A percentile compares a stretch with the other conserved stretches of the same genome.
phyloP scores from a whole-genome alignment of 2,329 filamentous ascomycete genomes.

The Rhynchosporium secalis region DNA sequence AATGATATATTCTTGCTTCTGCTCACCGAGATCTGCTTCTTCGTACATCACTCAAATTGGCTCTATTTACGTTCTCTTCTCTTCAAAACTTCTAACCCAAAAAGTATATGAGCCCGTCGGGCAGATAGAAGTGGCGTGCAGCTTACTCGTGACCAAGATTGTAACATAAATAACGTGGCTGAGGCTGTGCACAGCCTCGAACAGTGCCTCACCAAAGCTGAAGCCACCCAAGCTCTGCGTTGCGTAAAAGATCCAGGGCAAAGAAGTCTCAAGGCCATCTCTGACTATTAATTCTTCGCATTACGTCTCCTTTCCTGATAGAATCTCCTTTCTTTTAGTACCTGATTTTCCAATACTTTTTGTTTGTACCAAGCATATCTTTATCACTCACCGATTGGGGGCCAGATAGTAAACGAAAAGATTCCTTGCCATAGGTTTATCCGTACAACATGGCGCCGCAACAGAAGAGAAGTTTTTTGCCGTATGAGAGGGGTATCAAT shows the following conservation, averaged over 20 bases:
- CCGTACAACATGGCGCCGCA: constrained; percentile 11
- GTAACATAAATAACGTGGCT: constrained; percentile 3
- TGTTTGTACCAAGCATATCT: too few relatives aligned
- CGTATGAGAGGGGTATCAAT: constrained; percentile 12
- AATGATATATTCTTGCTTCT: neutral
- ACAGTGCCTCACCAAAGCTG: constrained; percentile 10
- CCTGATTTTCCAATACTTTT: neutral
- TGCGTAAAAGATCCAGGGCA: neutral
- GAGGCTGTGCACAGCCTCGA: constrained; percentile 1
- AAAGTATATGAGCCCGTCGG: neutral
- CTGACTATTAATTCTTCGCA: constrained; percentile 10
- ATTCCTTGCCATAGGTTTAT: neutral
- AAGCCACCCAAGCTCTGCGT: neutral
- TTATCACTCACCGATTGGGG: constrained; percentile 3
- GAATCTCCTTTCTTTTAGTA: too few relatives aligned
- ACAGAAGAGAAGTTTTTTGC: constrained; percentile 15
- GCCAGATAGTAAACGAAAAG: constrained; percentile 1
- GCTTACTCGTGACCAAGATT: neutral
- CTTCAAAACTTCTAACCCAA: neutral
- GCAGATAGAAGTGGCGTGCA: constrained; percentile 4
- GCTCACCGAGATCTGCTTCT: neutral
- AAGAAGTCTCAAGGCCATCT: neutral
- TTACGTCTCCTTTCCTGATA: neutral
- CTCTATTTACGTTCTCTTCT: neutral
- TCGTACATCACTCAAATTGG: neutral